phyloP scores from a whole-genome alignment of 306 rosid genomes.

The Begonia fuchsioides region DNA sequence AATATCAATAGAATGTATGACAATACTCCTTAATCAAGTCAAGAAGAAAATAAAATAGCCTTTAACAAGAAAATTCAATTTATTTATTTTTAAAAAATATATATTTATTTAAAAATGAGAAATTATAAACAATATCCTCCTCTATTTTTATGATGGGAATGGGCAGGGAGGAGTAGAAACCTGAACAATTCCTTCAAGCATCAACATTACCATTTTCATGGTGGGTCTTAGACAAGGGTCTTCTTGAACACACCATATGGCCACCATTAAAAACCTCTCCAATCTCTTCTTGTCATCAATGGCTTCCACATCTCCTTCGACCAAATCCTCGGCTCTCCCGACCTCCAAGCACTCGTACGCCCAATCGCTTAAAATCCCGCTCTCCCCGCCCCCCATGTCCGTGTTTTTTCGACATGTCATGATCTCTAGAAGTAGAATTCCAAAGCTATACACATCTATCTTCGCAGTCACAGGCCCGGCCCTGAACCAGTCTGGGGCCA shows the following conservation, averaged over 20 bases:
- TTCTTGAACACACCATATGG: constrained; percentile 23
- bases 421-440: constrained; percentile 12
- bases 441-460: constrained; percentile 20
- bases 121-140: neutral
- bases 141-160: neutral
- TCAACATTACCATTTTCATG: constrained; percentile 14
- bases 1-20: too few species aligned
- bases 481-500: constrained; percentile 23
- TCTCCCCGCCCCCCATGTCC: constrained; percentile 7
- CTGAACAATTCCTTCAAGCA: constrained; percentile 20
- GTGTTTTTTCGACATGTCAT: constrained; percentile 14
- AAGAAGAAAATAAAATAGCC: too few species aligned
- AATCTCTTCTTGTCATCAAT: constrained; percentile 6
- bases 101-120: too few species aligned
- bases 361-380: constrained; percentile 17
- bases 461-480: constrained; percentile 10
- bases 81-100: too few species aligned
- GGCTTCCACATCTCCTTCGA: constrained; percentile 11
- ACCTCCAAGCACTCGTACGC: constrained; percentile 19
- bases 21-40: too few species aligned
- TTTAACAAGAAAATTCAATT: too few species aligned
- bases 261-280: constrained; percentile 16
- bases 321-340: constrained; percentile 7
- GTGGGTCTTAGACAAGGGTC: constrained; percentile 15
- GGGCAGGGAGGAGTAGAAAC: constrained; percentile 22